Evolutionary conservation across 352 stramenopile species (phyloP).

Genomic region (Phytophthora ramorum): DNA sequence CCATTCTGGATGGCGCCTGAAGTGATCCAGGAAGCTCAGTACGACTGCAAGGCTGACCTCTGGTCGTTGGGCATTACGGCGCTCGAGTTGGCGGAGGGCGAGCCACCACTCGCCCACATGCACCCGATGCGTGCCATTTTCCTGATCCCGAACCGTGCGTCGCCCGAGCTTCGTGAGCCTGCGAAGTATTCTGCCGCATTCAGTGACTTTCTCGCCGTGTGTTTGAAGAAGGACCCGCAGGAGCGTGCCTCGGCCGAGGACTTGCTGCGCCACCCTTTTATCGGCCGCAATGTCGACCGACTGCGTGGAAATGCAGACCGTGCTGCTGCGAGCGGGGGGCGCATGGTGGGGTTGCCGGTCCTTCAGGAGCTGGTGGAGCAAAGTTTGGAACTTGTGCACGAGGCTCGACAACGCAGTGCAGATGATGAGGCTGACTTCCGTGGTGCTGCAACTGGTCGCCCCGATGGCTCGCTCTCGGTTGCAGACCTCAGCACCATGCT

Average conservation of each 20-base stretch:
- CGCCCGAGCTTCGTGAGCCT: constrained; percentile 57
- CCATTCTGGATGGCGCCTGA: constrained; percentile 94
- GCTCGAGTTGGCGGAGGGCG: constrained; percentile 90
- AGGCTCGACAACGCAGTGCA: constrained; percentile 50
- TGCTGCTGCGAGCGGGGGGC: constrained; percentile 7
- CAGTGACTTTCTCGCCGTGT: constrained; percentile 63
- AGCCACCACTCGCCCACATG: constrained; percentile 84
- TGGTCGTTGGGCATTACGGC: constrained; percentile 91
- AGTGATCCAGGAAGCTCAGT: constrained; percentile 89
- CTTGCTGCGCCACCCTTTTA: constrained; percentile 66
- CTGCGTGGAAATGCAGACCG: constrained; percentile 38
- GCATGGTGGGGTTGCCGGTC: constrained; percentile 50
- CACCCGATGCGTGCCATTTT: constrained; percentile 90
- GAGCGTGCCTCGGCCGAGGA: constrained; percentile 56
- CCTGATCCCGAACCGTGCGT: constrained; percentile 73
- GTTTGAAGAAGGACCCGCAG: constrained; percentile 72
- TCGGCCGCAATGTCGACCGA: constrained; percentile 63
- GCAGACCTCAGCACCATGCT: constrained; percentile 78
- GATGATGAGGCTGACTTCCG: constrained; percentile 70
- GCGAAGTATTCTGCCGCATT: constrained; percentile 57
- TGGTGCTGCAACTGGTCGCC: constrained; percentile 53
- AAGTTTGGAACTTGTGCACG: constrained; percentile 67
- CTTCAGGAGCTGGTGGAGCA: constrained; percentile 79
- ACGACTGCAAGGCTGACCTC: constrained; percentile 85
- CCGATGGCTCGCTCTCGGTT: constrained; percentile 68